Conservation (phyloP, 176 grass and related monocot genomes). For the Triticum timopheevii region DNA sequence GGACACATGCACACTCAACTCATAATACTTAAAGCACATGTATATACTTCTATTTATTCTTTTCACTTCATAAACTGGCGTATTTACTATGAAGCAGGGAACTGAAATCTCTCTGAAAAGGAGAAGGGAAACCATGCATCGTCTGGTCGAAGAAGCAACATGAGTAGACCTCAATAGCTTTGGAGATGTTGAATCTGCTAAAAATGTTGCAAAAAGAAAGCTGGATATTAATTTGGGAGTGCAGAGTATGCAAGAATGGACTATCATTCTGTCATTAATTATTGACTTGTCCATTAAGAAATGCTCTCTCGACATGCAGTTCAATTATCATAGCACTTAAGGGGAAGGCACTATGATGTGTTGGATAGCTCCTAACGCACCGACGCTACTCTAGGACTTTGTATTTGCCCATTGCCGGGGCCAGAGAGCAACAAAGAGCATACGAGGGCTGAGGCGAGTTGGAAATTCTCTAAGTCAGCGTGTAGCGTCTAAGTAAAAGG, state of each 20-base stretch:
- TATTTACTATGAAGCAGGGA: constrained; percentile 58
- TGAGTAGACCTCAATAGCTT: constrained; percentile 76
- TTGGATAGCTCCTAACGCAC: no score
- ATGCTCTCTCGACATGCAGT: no score
- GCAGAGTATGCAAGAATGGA: background rate
- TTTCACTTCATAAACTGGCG: background rate
- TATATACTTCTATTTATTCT: background rate
- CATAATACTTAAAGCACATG: background rate
- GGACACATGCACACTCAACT: background rate
- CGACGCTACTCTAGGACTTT: no score
- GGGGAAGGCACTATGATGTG: no score
- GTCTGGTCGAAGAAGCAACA: constrained; percentile 85
- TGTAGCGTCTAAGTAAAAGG: no score
- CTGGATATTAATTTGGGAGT: background rate
- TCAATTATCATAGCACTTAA: no score
- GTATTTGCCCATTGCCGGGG: no score
- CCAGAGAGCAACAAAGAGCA: no score
- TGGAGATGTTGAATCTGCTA: constrained; percentile 60
- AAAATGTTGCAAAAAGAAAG: constrained; percentile 43
- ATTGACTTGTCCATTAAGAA: no score
- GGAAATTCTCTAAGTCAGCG: no score
- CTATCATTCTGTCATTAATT: background rate
- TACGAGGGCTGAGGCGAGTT: no score
- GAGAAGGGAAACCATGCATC: constrained; percentile 93
- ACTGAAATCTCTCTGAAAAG: constrained; percentile 81